Evolutionary conservation across 1,284 basidiomycete species (phyloP), one percentile per base, ranked within the genome.

Genomic region (Ceratorhiza oryzae-sativae): DNA sequence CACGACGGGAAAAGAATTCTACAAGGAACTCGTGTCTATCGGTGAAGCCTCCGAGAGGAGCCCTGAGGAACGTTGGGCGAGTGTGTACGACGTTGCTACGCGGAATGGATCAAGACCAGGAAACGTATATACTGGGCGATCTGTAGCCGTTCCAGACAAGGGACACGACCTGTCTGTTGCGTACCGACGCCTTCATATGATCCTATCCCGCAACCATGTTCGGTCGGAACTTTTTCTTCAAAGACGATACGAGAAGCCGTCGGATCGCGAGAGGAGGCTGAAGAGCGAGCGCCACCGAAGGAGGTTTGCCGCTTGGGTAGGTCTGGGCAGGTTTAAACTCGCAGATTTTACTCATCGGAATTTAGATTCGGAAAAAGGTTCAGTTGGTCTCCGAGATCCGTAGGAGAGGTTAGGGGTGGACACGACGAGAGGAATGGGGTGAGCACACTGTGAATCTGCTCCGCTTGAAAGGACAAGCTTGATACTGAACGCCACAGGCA

Each of bases 221-320:
- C 79, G 82, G 18, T 76, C 76, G 41, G 87, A 89, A 74, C 79
- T 88, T 41, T 81, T 82, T 59, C 75, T 82, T 75, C 79, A 82
- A 59, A 82, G 84, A 74, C 82, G 91, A 75, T 91, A 93, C 77
- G 91, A 92, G 79, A 89, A 89, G 81, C 86, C 86, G 79, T 89
- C 89, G 59, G 84, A 82, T 65, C 90, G 89, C 78, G 85, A 89
- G 73, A 83, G 88, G 73, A 83, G 88, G 76, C 79, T 91, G 75
- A 80, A 79, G 72, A 90, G 88, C 76, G 82, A 88, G 77, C 83
- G 89, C 72, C 90, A 89, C 87, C 84, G 89, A 77, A 85, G 83
- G 76, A 84, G 84, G 73, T 91, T 91, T 79, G 87, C 89, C 59
- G 82, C 89, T 77, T 87, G 90, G 84, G 90, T 89, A 79, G 73